A percentile compares a stretch with the other conserved stretches of the same genome.
phyloP scores from a whole-genome alignment of 257 asterid genomes.

The Penstemon eatonii region DNA sequence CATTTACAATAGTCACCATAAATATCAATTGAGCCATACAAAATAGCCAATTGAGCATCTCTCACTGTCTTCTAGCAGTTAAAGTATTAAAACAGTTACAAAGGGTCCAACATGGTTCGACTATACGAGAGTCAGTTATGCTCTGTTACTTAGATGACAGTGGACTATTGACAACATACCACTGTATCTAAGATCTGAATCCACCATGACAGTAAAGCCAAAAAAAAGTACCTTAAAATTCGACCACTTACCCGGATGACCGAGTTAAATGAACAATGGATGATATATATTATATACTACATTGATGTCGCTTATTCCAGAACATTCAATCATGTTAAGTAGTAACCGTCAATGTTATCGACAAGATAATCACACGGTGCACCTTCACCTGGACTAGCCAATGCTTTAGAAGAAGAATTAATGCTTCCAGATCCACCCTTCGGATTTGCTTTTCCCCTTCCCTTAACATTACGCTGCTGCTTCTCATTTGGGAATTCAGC shows the following conservation, averaged over 20 bases:
- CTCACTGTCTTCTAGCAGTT: no score
- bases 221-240: conserved; percentile 17
- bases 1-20: no score
- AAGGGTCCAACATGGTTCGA: no score
- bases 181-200: conserved; percentile 23
- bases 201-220: conserved; percentile 15
- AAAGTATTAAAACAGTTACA: no score
- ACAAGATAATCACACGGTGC: conserved; percentile 53
- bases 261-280: conserved; percentile 29
- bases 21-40: no score
- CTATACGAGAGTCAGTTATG: no score
- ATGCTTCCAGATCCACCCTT: conserved; percentile 36
- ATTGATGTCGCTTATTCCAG: no score
- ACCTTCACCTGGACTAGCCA: conserved; percentile 39
- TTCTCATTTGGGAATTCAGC: conserved; percentile 74
- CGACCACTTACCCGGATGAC: conserved; percentile 35
- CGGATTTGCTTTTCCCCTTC: conserved; percentile 43
- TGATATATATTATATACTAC: no score
- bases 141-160: no score
- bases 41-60: no score
- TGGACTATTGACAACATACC: no score
- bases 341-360: conserved; percentile 56
- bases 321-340: conserved; percentile 34
- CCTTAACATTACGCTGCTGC: conserved; percentile 42
- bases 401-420: conserved; percentile 30